A percentile compares a stretch with the other conserved stretches of the same genome.
Evolutionary conservation across 2,329 filamentous ascomycete species (phyloP).

Genomic region (Claviceps maximensis): DNA sequence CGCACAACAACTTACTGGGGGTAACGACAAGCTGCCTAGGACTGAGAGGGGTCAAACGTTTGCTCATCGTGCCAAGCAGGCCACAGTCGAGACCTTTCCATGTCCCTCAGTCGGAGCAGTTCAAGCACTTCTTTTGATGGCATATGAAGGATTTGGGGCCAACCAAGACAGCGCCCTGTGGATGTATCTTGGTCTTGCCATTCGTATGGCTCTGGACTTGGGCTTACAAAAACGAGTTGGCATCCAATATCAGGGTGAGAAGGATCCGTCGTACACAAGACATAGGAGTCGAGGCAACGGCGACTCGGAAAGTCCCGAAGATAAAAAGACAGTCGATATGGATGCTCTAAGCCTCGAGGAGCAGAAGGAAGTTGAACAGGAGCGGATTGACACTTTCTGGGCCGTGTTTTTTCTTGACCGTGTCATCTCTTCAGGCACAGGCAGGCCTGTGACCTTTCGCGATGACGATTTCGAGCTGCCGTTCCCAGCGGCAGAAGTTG

Average conservation of each 20-base stretch:
- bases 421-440: slow-evolving; percentile 77
- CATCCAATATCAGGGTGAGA: slow-evolving; percentile 46
- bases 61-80: slow-evolving; percentile 69
- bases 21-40: slow-evolving; percentile 33
- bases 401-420: slow-evolving; percentile 78
- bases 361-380: slow-evolving; percentile 58
- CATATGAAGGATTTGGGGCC: slow-evolving; percentile 80
- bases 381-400: slow-evolving; percentile 81
- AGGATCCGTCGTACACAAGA: slow-evolving; percentile 35
- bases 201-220: slow-evolving; percentile 68
- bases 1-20: slow-evolving; percentile 32
- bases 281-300: slow-evolving; percentile 26
- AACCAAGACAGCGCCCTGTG: slow-evolving; percentile 81
- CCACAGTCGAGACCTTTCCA: slow-evolving; percentile 69
- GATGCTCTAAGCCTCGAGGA: slow-evolving; percentile 33
- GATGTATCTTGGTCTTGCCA: slow-evolving; percentile 86
- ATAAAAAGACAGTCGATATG: slow-evolving; percentile 26
- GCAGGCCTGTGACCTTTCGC: slow-evolving; percentile 67
- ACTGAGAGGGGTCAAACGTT: slow-evolving; percentile 67
- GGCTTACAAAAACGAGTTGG: slow-evolving; percentile 74
- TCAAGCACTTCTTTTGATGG: slow-evolving; percentile 70
- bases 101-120: slow-evolving; percentile 74
- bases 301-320: slow-evolving; percentile 24
- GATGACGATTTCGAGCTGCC: slow-evolving; percentile 76
- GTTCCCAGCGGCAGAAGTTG: slow-evolving; percentile 40